Evolutionary conservation across 2,329 filamentous ascomycete species (phyloP), one percentile per base, ranked within the genome.

Genomic region (Neocucurbitaria cava): DNA sequence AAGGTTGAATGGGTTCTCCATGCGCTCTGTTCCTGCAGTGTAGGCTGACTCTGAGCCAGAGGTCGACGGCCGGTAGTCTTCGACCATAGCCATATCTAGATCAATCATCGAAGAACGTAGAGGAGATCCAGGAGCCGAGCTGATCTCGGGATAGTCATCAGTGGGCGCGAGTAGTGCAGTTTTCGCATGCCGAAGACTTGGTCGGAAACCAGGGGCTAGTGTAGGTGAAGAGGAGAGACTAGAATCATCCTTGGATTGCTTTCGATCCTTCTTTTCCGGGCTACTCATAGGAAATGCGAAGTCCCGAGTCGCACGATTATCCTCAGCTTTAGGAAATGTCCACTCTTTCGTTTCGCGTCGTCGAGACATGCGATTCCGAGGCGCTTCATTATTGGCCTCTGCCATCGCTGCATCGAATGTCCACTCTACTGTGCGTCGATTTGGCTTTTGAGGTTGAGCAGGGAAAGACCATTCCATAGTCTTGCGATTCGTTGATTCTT

Each of bases 391-490:
- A 33, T 70, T 70, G 36, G 70, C 62, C 60, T 78, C 76, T 15
- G 72, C 75, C 69, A 77, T 77, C 7, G 79, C 78, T 5, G 70
- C 76, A 15, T 78, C 76, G 53, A 83, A 83, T 1, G 76, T 80
- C 79, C 79, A 81, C 51, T 80, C 78, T 44, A 78, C 73, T 8
- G 79, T 81, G 31, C 74, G 73, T 15, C 78, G 74, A 52, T 79
- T 79, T 7, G 71, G 64, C 36, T 73, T 73, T 20, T 70, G 64
- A 7, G 64, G 59, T 47, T 67, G 61, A 33, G 61, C 48, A 5
- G 69, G 66, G 58, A 85, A 85, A 8, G 79, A 83, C 83, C 83
- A 86, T 35, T 84, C 81, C 74, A 81, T 81, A 0, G 79, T 81
- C 5, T 72, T 72, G 18, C 78, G 76, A 43, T 68, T 69, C 30